Evolutionary conservation across 768 basidiomycete genomes (phyloP).

Genomic region (Cystobasidium ongulense): DNA sequence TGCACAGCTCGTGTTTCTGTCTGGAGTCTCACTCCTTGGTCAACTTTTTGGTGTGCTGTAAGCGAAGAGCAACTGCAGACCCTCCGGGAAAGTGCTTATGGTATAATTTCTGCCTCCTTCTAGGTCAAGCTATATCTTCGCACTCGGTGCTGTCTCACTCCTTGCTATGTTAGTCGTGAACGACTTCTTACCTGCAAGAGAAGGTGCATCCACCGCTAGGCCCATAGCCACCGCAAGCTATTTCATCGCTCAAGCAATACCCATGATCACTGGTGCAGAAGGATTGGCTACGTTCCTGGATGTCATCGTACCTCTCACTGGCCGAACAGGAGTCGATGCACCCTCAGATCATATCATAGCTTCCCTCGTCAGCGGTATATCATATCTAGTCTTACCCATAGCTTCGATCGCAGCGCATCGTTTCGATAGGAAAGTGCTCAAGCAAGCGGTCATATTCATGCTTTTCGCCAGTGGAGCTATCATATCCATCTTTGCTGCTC

Average conservation of each 20-base stretch:
- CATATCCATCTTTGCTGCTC: slow-evolving; percentile 56
- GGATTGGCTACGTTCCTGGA: slow-evolving; percentile 60
- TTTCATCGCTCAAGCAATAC: slow-evolving; percentile 54
- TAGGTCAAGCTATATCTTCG: slow-evolving; percentile 69
- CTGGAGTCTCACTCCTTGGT: slow-evolving; percentile 53
- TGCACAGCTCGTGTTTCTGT: slow-evolving; percentile 55
- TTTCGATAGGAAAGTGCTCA: slow-evolving; percentile 40
- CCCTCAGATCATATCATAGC: slow-evolving; percentile 86
- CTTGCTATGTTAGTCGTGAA: slow-evolving; percentile 57
- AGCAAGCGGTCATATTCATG: slow-evolving; percentile 49
- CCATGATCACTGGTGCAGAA: slow-evolving; percentile 52
- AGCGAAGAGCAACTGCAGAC: neutral
- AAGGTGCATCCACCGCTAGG: neutral
- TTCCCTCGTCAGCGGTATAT: slow-evolving; percentile 58
- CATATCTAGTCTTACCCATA: slow-evolving; percentile 60
- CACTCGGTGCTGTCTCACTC: slow-evolving; percentile 56
- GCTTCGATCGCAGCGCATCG: slow-evolving; percentile 49
- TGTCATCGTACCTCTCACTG: slow-evolving; percentile 85
- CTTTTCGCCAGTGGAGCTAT: slow-evolving; percentile 50
- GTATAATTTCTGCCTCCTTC: neutral
- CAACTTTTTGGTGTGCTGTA: slow-evolving; percentile 55
- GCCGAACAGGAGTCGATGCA: slow-evolving; percentile 60
- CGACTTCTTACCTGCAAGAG: slow-evolving; percentile 41
- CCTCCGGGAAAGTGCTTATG: neutral
- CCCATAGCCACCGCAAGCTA: slow-evolving; percentile 53